Evolutionary conservation across 2,329 filamentous ascomycete genomes (phyloP), one percentile per base, ranked within the genome.

Genomic region (Calonectria leucothoes): DNA sequence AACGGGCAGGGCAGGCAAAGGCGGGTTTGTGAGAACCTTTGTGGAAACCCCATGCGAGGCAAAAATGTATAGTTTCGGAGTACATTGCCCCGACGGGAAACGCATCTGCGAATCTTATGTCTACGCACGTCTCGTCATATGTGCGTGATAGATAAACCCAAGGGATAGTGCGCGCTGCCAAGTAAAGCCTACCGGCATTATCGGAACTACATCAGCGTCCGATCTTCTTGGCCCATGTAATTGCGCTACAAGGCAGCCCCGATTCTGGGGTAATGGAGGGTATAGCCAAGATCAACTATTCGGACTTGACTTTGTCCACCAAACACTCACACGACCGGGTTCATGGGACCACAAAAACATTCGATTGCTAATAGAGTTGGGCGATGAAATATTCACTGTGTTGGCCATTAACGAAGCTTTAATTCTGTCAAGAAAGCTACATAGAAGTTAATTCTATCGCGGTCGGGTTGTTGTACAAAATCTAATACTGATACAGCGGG

Each of bases 401-500:
- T 66, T 57, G 15, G 15, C 39, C 52, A 63, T 71, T 63, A 52
- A 42, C 66, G 37, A 49, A 35, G 45, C 39, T 42, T 67, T 71
- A 33, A 67, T 61, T 67, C 31, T 51, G 63, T 33, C 33, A 33
- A n/a, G n/a, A n/a, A 63, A 67, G 25, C 25, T 49, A 66, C 63
- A 61, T 29, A 33, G 66, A 37, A 55, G 48, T 39, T 55, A 68
- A 35, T 45, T 69, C 70, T 72, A 72, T 42, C 42, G 20, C 31
- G 42, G 37, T 65, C 48, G 66, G 37, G 66, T 65, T 66, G 11
- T 72, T 14, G 33, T 72, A 72, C 70, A 72, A 72, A 42, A 31
- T 72, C 57, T 68, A 71, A 39, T 69, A 66, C 49, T 72, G 61
- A 33, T 72, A 72, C 66, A 72, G 25, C 65, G 42, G 55, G 39